Conservation (phyloP, 108 stramenopile genomes). For the Nitzschia inconspicua region DNA sequence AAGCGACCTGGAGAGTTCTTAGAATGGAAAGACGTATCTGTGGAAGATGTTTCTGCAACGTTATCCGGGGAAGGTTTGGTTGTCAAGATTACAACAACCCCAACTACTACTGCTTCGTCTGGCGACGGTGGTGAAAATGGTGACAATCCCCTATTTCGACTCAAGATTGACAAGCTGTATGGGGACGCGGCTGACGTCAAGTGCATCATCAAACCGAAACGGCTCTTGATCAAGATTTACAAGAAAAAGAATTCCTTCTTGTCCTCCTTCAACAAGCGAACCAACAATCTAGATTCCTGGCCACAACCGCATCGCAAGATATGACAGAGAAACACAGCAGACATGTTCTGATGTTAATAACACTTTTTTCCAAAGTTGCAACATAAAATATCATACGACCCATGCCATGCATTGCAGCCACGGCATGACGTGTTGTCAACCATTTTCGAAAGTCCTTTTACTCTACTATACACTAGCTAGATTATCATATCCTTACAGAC, state of each 20-base stretch:
- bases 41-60: slow-evolving; percentile 32
- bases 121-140: neutral
- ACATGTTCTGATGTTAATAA: neutral
- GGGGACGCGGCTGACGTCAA: slow-evolving; percentile 53
- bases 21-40: slow-evolving; percentile 42
- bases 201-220: slow-evolving; percentile 46
- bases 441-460: no score
- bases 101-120: neutral
- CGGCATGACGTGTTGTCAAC: no score
- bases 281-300: slow-evolving; percentile 35
- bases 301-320: slow-evolving; percentile 38
- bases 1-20: slow-evolving; percentile 15
- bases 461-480: no score
- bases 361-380: neutral
- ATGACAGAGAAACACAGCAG: slow-evolving; percentile 2
- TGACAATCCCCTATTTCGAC: slow-evolving; percentile 32
- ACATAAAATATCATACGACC: neutral
- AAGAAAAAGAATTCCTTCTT: slow-evolving; percentile 38
- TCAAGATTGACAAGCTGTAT: slow-evolving; percentile 58
- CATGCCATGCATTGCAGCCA: no score
- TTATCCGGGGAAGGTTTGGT: slow-evolving; percentile 48
- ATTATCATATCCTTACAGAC: no score
- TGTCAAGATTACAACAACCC: slow-evolving; percentile 24
- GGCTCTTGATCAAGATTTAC: slow-evolving; percentile 54
- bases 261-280: neutral